These are phyloP conservation scores for Streptanthus diversifolius DNA, from an alignment of 345 rosid species.

Conservation along the genomic window DNA sequence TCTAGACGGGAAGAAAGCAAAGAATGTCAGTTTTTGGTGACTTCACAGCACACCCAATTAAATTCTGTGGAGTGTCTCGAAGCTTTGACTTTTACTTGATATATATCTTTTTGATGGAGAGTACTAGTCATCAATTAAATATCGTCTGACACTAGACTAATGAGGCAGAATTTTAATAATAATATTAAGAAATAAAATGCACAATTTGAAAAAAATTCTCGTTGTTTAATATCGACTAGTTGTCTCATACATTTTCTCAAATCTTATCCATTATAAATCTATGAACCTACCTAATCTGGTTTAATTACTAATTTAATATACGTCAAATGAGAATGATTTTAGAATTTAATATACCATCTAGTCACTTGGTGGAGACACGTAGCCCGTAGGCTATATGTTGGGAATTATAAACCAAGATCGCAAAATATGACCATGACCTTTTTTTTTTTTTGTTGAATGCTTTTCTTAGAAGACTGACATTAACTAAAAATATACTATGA, in stretches of 20 bases:
- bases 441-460: no score
- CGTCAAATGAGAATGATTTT: constrained; percentile 6
- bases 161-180: no score
- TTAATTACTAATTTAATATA: neutral
- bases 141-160: no score
- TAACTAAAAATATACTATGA: no score
- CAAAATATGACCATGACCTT: neutral
- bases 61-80: no score
- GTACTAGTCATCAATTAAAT: no score
- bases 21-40: no score
- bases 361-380: constrained; percentile 17
- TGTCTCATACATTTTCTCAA: neutral
- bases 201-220: neutral
- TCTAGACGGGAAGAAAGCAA: no score
- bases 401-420: neutral
- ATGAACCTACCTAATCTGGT: constrained; percentile 6
- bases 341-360: neutral
- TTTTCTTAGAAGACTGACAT: no score
- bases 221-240: neutral
- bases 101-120: no score
- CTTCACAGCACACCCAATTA: no score
- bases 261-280: constrained; percentile 3
- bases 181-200: neutral
- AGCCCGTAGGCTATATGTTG: neutral
- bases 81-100: no score